phyloP scores from a whole-genome alignment of 1,284 basidiomycete species.

The Cutaneotrichosporon mucoides region DNA sequence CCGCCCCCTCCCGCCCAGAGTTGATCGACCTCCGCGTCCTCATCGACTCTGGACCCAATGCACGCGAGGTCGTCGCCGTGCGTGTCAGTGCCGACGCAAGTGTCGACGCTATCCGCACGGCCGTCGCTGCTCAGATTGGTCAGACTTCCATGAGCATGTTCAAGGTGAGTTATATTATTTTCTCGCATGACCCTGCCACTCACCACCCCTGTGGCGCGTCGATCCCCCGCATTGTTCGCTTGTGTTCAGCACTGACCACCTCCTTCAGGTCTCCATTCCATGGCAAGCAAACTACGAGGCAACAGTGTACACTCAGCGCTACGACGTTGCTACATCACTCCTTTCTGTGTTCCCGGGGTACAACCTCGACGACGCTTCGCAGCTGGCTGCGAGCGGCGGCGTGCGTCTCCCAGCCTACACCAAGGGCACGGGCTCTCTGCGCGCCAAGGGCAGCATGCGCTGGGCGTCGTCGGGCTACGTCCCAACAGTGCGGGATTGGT shows the following conservation, averaged over 20 bases:
- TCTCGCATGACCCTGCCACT: too few species aligned
- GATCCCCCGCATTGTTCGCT: neutral
- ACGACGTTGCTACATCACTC: conserved; percentile 30
- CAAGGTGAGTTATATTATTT: conserved; percentile 34
- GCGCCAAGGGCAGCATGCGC: neutral
- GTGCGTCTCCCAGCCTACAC: neutral
- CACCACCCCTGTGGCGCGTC: neutral
- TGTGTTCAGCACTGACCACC: conserved; percentile 4
- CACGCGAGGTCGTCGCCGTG: conserved; percentile 31
- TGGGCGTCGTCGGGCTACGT: neutral
- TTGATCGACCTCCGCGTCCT: conserved; percentile 15
- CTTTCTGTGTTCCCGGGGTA: conserved; percentile 40
- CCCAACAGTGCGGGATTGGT: conserved; percentile 22
- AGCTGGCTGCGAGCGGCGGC: conserved; percentile 25
- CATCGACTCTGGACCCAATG: conserved; percentile 17
- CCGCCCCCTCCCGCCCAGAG: neutral
- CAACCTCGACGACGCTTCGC: conserved; percentile 40
- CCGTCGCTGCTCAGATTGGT: conserved; percentile 28
- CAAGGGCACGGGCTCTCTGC: conserved; percentile 7
- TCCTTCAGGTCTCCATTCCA: conserved; percentile 39
- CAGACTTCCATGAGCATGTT: conserved; percentile 30
- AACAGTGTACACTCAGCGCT: conserved; percentile 30
- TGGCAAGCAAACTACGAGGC: conserved; percentile 39
- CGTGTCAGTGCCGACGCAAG: conserved; percentile 27
- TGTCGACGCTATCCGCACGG: conserved; percentile 25